Evolutionary conservation across 805 yeast species (phyloP).

Genomic region (Kluyveromyces starmeri): DNA sequence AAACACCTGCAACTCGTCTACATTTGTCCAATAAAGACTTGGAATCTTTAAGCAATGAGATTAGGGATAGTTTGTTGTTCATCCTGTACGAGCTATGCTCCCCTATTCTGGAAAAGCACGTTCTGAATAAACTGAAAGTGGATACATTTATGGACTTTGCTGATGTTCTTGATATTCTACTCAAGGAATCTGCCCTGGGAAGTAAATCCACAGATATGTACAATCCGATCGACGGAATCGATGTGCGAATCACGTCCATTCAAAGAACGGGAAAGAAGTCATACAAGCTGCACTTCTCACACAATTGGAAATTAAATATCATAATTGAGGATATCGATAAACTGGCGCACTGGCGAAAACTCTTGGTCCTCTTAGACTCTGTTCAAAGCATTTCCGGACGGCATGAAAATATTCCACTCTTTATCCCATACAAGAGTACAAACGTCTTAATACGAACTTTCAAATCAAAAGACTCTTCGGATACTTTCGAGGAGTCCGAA

Average conservation of each 20-base stretch:
- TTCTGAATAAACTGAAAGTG: slow-evolving; percentile 18
- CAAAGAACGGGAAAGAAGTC: slow-evolving; percentile 20
- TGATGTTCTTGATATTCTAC: slow-evolving; percentile 6
- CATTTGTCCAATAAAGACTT: slow-evolving; percentile 26
- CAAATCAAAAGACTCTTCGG: background rate
- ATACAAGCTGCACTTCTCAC: slow-evolving; percentile 20
- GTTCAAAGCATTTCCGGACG: slow-evolving; percentile 8
- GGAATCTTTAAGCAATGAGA: slow-evolving; percentile 18
- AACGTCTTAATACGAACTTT: slow-evolving; percentile 6
- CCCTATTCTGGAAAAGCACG: slow-evolving; percentile 12
- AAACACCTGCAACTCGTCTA: slow-evolving; percentile 22
- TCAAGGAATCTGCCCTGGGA: background rate
- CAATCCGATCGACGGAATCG: slow-evolving; percentile 1
- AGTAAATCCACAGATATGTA: background rate
- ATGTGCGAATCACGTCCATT: slow-evolving; percentile 17
- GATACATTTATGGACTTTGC: slow-evolving; percentile 20
- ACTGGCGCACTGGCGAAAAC: slow-evolving; percentile 19
- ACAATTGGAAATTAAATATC: slow-evolving; percentile 27
- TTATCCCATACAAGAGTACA: slow-evolving; percentile 4
- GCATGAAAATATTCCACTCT: slow-evolving; percentile 2
- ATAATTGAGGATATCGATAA: slow-evolving; percentile 20
- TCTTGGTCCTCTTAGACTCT: slow-evolving; percentile 14
- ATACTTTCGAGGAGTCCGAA: background rate
- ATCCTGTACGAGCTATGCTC: slow-evolving; percentile 24
- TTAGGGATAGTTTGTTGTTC: slow-evolving; percentile 20